phyloP scores from a whole-genome alignment of 257 asterid genomes.

The Solanum ossicruentum region DNA sequence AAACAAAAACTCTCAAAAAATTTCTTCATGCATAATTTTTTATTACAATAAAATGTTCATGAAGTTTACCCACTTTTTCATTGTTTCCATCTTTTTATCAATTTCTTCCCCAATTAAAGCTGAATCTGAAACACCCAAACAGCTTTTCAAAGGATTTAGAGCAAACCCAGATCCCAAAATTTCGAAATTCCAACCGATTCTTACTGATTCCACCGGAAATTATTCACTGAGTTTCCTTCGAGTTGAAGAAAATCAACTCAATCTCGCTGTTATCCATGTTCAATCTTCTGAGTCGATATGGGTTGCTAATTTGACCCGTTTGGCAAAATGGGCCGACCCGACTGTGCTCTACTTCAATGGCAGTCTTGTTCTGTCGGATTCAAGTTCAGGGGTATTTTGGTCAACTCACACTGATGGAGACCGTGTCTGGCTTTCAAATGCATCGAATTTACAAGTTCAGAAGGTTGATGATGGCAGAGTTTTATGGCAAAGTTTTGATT shows the following conservation, averaged over 20 bases:
- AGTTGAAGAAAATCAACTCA: slow-evolving; percentile 24
- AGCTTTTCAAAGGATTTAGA: slow-evolving; percentile 41
- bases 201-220: slow-evolving; percentile 51
- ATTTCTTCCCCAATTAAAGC: slow-evolving; percentile 1
- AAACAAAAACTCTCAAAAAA: neutral
- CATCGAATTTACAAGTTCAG: slow-evolving; percentile 50
- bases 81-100: neutral
- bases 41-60: neutral
- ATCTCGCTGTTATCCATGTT: slow-evolving; percentile 49
- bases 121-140: slow-evolving; percentile 12
- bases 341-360: slow-evolving; percentile 62
- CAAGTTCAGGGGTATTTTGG: slow-evolving; percentile 61
- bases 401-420: slow-evolving; percentile 51
- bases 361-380: slow-evolving; percentile 49
- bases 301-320: slow-evolving; percentile 35
- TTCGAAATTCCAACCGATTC: slow-evolving; percentile 45
- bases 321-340: slow-evolving; percentile 41
- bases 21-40: neutral
- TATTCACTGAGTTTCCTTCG: slow-evolving; percentile 80
- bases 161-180: slow-evolving; percentile 37
- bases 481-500: slow-evolving; percentile 72
- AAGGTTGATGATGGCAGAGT: neutral
- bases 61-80: neutral
- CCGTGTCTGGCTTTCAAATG: slow-evolving; percentile 60
- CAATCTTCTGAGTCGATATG: slow-evolving; percentile 53